These are phyloP conservation scores for Mortierella sp. DNA, from an alignment of 371 early-diverging fungal species.

Conservation along the genomic window DNA sequence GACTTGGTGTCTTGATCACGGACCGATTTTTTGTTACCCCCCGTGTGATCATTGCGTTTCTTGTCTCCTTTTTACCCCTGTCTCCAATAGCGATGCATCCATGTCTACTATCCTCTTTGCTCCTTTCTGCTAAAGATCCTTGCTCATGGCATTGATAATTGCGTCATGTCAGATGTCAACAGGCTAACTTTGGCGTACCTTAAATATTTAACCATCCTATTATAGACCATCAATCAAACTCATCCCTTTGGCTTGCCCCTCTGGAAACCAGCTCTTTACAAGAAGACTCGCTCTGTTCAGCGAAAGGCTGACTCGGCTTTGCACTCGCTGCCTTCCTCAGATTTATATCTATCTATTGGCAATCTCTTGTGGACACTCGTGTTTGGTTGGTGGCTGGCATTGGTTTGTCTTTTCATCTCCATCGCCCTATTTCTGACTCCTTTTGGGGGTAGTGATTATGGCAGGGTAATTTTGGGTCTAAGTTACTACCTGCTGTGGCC, in stretches of 20 bases:
- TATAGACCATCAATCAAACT: slow-evolving; percentile 78
- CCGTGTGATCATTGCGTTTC: slow-evolving; percentile 1
- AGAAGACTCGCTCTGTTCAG: slow-evolving; percentile 90
- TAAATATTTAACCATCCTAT: background rate
- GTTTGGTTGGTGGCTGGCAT: slow-evolving; percentile 92
- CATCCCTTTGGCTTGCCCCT: slow-evolving; percentile 96
- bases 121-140: background rate
- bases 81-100: slow-evolving; percentile 4
- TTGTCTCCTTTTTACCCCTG: slow-evolving; percentile 8
- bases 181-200: background rate
- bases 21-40: background rate
- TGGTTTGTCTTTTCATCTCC: slow-evolving; percentile 70
- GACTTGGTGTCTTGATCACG: background rate
- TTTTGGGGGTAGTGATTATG: slow-evolving; percentile 67
- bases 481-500: slow-evolving; percentile 92
- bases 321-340: slow-evolving; percentile 79
- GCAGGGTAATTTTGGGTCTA: slow-evolving; percentile 69
- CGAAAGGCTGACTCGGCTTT: slow-evolving; percentile 83
- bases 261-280: slow-evolving; percentile 98
- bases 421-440: slow-evolving; percentile 63
- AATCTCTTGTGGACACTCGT: slow-evolving; percentile 89
- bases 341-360: slow-evolving; percentile 78
- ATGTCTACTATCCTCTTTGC: slow-evolving; percentile 6
- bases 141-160: background rate
- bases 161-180: background rate